A percentile compares a stretch with the other conserved stretches of the same genome.
Conservation (phyloP, 108 stramenopile genomes). For the Bacterosira constricta region DNA sequence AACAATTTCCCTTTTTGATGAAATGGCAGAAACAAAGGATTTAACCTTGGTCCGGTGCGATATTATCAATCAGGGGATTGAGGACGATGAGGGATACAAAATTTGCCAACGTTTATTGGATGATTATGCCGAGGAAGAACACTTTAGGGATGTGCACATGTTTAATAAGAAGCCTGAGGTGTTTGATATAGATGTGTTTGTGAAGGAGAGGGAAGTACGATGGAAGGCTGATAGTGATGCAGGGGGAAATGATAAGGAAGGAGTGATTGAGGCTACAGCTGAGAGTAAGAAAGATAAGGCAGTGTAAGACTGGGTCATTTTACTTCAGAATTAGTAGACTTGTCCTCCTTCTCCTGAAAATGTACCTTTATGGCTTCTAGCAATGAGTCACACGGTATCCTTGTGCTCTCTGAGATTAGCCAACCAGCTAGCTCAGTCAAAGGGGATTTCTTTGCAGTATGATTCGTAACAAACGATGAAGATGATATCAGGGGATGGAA, state of each 20-base stretch:
- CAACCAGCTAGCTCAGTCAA: too few species aligned
- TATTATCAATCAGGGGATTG: slow-evolving; percentile 74
- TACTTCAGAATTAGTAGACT: too few species aligned
- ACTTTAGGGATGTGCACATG: slow-evolving; percentile 59
- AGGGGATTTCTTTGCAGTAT: too few species aligned
- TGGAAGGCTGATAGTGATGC: slow-evolving; percentile 52
- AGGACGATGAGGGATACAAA: slow-evolving; percentile 71
- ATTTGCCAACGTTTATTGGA: slow-evolving; percentile 59
- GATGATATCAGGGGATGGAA: too few species aligned
- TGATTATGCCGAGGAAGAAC: slow-evolving; percentile 61
- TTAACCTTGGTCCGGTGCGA: slow-evolving; percentile 74
- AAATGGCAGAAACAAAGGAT: slow-evolving; percentile 64
- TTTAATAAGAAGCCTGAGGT: slow-evolving; percentile 75
- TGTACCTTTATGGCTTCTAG: too few species aligned
- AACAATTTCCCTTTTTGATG: slow-evolving; percentile 80
- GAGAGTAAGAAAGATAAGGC: too few species aligned
- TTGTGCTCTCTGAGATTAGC: too few species aligned
- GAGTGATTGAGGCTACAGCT: too few species aligned
- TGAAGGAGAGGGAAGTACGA: slow-evolving; percentile 57
- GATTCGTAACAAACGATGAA: too few species aligned
- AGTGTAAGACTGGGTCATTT: too few species aligned
- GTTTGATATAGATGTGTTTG: slow-evolving; percentile 79
- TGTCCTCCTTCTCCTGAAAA: too few species aligned
- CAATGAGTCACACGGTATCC: too few species aligned
- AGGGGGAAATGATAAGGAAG: background rate